A percentile compares a stretch with the other conserved stretches of the same genome.
Conservation (phyloP, 805 yeast genomes). For the Lipomyces chichibuensis region DNA sequence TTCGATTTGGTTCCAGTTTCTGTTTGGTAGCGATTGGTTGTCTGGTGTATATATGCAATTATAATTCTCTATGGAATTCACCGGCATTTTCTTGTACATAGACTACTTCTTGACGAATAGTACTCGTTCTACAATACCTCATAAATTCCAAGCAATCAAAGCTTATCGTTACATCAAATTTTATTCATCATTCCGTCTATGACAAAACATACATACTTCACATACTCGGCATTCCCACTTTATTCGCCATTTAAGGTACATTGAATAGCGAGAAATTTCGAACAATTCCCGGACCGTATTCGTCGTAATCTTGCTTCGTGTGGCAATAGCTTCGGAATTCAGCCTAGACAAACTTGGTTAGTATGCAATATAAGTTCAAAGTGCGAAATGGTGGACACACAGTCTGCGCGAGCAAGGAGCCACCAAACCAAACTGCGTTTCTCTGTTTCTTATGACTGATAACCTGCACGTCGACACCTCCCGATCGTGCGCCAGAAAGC, state of each 20-base stretch:
- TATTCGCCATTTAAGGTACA: constrained; percentile 61
- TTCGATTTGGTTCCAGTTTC: background rate
- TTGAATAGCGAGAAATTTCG: constrained; percentile 94
- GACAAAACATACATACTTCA: background rate
- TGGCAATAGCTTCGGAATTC: constrained; percentile 96
- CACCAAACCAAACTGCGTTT: constrained; percentile 99
- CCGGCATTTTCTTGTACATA: background rate
- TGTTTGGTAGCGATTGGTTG: background rate
- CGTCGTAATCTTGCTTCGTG: constrained; percentile 96
- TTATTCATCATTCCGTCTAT: background rate
- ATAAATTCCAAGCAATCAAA: background rate
- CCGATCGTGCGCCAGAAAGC: constrained; percentile 69
- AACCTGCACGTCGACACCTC: constrained; percentile 96
- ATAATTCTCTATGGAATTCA: background rate
- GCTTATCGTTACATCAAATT: background rate
- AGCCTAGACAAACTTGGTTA: constrained; percentile 42
- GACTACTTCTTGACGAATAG: background rate
- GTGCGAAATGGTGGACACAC: constrained; percentile 38
- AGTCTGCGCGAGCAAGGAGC: constrained; percentile 94
- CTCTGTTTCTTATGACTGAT: constrained; percentile 96
- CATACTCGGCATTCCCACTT: background rate
- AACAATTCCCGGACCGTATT: constrained; percentile 95
- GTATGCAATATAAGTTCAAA: background rate
- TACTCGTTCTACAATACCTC: background rate
- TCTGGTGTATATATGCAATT: background rate